These are phyloP conservation scores for Cladosporium sp. DNA, from an alignment of 2,329 filamentous ascomycete species.

Conservation along the genomic window DNA sequence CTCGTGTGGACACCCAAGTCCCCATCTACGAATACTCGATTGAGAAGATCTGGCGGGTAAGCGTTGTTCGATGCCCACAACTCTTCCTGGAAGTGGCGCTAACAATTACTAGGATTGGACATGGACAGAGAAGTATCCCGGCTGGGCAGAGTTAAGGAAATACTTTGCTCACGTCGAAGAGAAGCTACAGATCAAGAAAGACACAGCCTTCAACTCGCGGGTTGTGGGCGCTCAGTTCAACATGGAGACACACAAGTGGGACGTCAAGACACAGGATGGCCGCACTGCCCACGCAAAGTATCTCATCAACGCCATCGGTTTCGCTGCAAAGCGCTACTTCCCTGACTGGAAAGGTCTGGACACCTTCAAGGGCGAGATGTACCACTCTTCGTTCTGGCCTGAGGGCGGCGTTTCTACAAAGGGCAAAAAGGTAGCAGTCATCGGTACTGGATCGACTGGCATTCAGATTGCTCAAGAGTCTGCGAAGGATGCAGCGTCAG, in stretches of 20 bases:
- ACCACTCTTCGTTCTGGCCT: slow-evolving; percentile 41
- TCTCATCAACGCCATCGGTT: slow-evolving; percentile 37
- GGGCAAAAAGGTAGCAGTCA: slow-evolving; percentile 38
- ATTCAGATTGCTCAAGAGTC: slow-evolving; percentile 37
- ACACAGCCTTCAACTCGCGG: slow-evolving; percentile 53
- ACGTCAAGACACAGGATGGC: slow-evolving; percentile 45
- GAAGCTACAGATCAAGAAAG: slow-evolving; percentile 52
- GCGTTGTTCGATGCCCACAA: neutral
- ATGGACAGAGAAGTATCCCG: slow-evolving; percentile 39
- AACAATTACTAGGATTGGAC: slow-evolving; percentile 46
- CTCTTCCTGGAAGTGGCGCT: neutral
- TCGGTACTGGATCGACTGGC: slow-evolving; percentile 41
- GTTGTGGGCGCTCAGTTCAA: slow-evolving; percentile 53
- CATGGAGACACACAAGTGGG: slow-evolving; percentile 45
- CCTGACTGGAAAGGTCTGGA: slow-evolving; percentile 35
- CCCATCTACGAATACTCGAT: slow-evolving; percentile 48
- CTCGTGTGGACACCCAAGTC: slow-evolving; percentile 45
- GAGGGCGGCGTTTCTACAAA: slow-evolving; percentile 30
- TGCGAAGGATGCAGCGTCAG: slow-evolving; percentile 27
- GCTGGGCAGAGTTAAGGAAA: slow-evolving; percentile 42
- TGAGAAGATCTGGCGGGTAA: slow-evolving; percentile 41
- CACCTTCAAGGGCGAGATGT: slow-evolving; percentile 36
- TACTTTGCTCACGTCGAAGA: slow-evolving; percentile 62
- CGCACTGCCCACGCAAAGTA: slow-evolving; percentile 28
- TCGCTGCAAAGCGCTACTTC: slow-evolving; percentile 36